Evolutionary conservation across 306 rosid genomes (phyloP).

Genomic region (Canavalia gladiata): DNA sequence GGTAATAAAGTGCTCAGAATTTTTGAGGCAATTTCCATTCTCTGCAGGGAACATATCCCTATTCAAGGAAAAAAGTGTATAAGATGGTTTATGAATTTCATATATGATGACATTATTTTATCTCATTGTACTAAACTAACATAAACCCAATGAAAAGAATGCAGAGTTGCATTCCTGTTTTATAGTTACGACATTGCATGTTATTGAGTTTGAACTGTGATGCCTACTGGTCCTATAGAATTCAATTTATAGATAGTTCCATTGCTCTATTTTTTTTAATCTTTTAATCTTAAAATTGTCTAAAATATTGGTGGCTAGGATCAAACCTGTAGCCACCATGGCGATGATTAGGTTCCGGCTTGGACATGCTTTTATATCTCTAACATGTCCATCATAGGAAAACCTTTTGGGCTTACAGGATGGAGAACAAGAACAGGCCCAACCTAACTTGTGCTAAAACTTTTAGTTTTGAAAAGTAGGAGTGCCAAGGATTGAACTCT

Average conservation of each 20-base stretch:
- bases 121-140: background rate
- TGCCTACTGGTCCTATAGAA: background rate
- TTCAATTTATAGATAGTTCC: constrained; percentile 13
- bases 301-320: background rate
- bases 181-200: background rate
- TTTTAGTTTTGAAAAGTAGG: background rate
- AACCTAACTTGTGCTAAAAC: background rate
- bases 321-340: constrained; percentile 8
- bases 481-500: background rate
- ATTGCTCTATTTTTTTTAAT: background rate
- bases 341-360: constrained; percentile 3
- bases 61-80: background rate
- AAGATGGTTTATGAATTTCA: background rate
- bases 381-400: constrained; percentile 9
- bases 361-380: constrained; percentile 2
- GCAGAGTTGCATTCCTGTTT: constrained; percentile 4
- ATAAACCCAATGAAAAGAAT: background rate
- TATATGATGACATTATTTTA: background rate
- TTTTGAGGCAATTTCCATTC: background rate
- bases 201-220: background rate
- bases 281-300: background rate
- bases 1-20: background rate
- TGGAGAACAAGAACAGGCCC: background rate
- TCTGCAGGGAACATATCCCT: constrained; percentile 2
- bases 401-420: constrained; percentile 12